Percentiles rank a stretch among this genome's conserved stretches.
phyloP scores from a whole-genome alignment of 345 rosid species.

The Brassica juncea region DNA sequence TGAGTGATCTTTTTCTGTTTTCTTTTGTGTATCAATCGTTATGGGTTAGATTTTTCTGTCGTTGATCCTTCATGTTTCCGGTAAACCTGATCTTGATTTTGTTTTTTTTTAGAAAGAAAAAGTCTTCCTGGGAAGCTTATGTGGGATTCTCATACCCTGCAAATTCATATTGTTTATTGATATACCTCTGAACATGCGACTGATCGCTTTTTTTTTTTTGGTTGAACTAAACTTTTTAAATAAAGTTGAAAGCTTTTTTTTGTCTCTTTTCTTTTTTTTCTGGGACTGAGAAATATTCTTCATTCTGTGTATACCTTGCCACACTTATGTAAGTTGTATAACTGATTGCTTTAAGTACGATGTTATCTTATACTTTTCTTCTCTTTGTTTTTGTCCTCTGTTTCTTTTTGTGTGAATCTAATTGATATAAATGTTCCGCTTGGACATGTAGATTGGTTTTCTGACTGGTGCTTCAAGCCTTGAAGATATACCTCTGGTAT shows the following conservation, averaged over 20 bases:
- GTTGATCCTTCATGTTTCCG: no score
- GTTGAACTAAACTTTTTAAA: conserved; percentile 43
- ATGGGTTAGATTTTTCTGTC: no score
- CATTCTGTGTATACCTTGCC: conserved; percentile 24
- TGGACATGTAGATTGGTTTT: conserved; percentile 9
- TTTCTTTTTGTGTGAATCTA: background rate
- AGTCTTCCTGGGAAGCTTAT: background rate
- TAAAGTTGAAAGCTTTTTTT: conserved; percentile 52
- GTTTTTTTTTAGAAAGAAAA: no score
- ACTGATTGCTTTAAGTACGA: conserved; percentile 13
- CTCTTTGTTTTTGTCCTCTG: conserved; percentile 14
- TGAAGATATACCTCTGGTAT: conserved; percentile 35
- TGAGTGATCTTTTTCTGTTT: no score
- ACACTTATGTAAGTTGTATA: conserved; percentile 14
- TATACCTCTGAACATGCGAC: conserved; percentile 10
- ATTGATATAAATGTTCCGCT: background rate
- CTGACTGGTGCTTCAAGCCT: conserved; percentile 6
- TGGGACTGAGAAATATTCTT: conserved; percentile 44
- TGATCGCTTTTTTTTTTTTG: conserved; percentile 34
- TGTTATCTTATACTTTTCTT: conserved; percentile 33
- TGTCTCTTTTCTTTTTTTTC: conserved; percentile 38
- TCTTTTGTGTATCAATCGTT: no score
- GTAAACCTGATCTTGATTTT: no score
- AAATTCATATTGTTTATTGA: conserved; percentile 38
- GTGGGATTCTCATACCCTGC: conserved; percentile 25